Evolutionary conservation across 306 rosid species (phyloP).

Genomic region (Biancaea sappan): DNA sequence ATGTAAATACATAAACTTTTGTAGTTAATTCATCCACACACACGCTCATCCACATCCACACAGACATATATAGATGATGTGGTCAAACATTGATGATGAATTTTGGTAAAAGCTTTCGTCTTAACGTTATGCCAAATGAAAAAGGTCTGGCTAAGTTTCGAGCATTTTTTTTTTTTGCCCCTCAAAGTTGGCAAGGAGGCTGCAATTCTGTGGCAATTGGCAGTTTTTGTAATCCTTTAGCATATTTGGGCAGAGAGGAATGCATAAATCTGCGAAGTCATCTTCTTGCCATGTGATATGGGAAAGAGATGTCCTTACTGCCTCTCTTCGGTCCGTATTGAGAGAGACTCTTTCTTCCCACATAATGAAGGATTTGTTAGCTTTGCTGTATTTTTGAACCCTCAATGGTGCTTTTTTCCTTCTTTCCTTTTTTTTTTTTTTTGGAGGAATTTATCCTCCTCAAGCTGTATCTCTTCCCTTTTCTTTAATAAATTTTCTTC

Average conservation of each 20-base stretch:
- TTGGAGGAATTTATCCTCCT: too few relatives aligned
- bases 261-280: too few relatives aligned
- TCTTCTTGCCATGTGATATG: too few relatives aligned
- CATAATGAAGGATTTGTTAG: not conserved
- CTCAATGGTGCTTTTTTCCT: not conserved
- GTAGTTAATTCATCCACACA: not conserved
- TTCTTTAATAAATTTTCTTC: not conserved
- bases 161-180: not conserved
- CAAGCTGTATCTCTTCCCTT: not conserved
- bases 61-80: too few relatives aligned
- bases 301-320: not conserved
- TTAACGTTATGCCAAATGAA: not conserved
- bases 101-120: not conserved
- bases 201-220: too few relatives aligned
- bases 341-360: too few relatives aligned
- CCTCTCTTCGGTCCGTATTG: not conserved
- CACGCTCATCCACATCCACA: too few relatives aligned
- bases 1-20: not conserved
- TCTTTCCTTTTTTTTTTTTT: not conserved
- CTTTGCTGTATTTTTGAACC: not conserved
- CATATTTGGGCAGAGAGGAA: too few relatives aligned
- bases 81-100: conserved; percentile 13
- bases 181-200: too few relatives aligned
- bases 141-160: not conserved
- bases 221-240: too few relatives aligned